These are phyloP conservation scores for Lentinula detonsa DNA, from an alignment of 768 basidiomycete species.

Conservation along the genomic window DNA sequence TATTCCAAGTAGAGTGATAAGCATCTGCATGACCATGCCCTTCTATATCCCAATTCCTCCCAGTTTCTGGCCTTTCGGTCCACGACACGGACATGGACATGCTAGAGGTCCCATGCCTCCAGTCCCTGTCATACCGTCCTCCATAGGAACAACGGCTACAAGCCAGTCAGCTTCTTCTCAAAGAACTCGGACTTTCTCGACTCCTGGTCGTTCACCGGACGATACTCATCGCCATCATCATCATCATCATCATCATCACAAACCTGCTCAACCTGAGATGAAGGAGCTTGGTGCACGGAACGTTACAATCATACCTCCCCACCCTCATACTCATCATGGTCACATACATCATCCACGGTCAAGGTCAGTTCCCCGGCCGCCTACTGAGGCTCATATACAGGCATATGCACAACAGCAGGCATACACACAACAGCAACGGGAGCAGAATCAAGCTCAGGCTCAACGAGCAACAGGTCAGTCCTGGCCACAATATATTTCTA, in stretches of 20 bases:
- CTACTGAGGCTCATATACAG: not conserved
- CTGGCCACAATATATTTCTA: not conserved
- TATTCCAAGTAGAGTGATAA: not conserved
- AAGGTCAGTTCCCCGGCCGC: not conserved
- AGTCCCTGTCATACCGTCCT: not conserved
- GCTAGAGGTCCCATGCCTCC: not conserved
- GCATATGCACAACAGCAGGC: not conserved
- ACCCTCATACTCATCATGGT: not conserved
- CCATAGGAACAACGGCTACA: not conserved
- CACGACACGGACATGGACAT: not conserved
- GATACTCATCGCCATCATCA: too few species aligned
- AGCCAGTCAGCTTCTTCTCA: not conserved
- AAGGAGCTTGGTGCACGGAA: not conserved
- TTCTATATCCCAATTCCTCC: not conserved
- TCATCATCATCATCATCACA: too few species aligned
- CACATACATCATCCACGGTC: not conserved
- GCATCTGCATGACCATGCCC: not conserved
- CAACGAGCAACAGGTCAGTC: not conserved
- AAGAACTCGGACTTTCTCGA: not conserved
- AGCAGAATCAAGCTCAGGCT: not conserved
- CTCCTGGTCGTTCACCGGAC: not conserved
- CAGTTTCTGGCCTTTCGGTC: not conserved
- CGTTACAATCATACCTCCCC: not conserved
- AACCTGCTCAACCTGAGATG: not conserved
- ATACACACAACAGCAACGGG: not conserved